phyloP scores from a whole-genome alignment of 768 basidiomycete species.

The Plicaturopsis crispa region DNA sequence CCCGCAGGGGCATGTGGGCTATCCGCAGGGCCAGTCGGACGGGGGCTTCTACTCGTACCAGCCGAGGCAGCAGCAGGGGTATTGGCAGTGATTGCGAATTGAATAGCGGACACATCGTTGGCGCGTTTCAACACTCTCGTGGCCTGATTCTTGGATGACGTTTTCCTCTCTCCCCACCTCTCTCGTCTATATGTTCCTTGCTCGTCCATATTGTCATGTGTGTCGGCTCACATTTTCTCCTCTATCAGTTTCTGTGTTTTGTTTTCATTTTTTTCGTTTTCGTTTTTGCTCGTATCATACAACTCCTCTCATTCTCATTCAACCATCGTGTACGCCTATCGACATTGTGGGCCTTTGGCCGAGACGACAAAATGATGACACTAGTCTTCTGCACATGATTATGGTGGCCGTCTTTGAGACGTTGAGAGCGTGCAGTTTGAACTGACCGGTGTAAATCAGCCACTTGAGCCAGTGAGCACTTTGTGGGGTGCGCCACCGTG shows the following conservation, averaged over 20 bases:
- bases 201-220: too few species aligned
- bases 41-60: conserved; percentile 70
- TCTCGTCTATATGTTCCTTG: conserved; percentile 11
- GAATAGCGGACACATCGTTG: conserved; percentile 3
- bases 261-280: conserved; percentile 13
- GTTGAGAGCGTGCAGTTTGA: too few species aligned
- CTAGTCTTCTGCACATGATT: too few species aligned
- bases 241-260: too few species aligned
- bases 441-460: too few species aligned
- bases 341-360: too few species aligned
- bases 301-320: conserved; percentile 11
- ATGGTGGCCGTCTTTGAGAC: too few species aligned
- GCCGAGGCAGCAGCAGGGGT: conserved; percentile 58
- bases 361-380: too few species aligned
- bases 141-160: conserved; percentile 7
- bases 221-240: too few species aligned
- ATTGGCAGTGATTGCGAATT: conserved; percentile 30
- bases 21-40: conserved; percentile 59
- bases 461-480: too few species aligned
- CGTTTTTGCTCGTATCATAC: conserved; percentile 11
- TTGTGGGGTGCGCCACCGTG: too few species aligned
- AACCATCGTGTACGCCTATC: too few species aligned
- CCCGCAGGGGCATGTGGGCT: conserved; percentile 51
- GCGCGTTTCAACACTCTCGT: conserved; percentile 2
- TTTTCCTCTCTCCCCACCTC: conserved; percentile 13